These are phyloP conservation scores for Euptelea pleiosperma DNA, from an alignment of 164 flowering plant genomes.

Conservation along the genomic window DNA sequence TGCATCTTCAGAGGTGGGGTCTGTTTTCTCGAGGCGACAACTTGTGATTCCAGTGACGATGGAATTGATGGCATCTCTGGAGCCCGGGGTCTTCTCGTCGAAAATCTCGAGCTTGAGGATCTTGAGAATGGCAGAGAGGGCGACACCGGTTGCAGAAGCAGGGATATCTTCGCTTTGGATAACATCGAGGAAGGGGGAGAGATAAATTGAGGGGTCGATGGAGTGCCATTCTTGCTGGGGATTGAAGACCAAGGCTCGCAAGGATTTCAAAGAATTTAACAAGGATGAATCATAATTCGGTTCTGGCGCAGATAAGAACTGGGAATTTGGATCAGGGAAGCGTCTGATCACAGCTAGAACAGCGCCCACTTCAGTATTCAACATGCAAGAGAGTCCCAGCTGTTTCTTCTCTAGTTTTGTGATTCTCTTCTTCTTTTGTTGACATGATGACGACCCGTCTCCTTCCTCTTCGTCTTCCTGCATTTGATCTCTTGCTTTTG, in stretches of 20 bases:
- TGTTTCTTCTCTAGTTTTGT: constrained; percentile 33
- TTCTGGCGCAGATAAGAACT: constrained; percentile 41
- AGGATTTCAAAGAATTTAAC: constrained; percentile 63
- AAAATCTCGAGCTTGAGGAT: constrained; percentile 62
- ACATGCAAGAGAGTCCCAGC: constrained; percentile 72
- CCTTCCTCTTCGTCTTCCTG: constrained; percentile 14
- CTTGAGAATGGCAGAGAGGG: constrained; percentile 65
- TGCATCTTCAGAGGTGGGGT: constrained; percentile 44
- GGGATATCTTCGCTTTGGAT: constrained; percentile 71
- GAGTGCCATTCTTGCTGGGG: constrained; percentile 73
- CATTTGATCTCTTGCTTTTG: constrained; percentile 14
- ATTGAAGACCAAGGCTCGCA: constrained; percentile 64
- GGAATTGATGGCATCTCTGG: constrained; percentile 49
- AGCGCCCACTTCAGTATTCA: constrained; percentile 82
- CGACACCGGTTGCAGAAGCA: constrained; percentile 60
- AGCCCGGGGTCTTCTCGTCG: constrained; percentile 67
- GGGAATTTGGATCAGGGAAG: constrained; percentile 26
- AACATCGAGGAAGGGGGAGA: constrained; percentile 81
- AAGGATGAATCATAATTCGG: constrained; percentile 42
- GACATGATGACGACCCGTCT: neutral
- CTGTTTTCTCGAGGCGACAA: constrained; percentile 66
- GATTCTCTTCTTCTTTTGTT: constrained; percentile 11
- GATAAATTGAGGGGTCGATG: constrained; percentile 62
- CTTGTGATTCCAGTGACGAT: constrained; percentile 50
- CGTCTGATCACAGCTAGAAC: constrained; percentile 82